phyloP scores from a whole-genome alignment of 805 yeast species.

The Teunomyces lycoperdinae region DNA sequence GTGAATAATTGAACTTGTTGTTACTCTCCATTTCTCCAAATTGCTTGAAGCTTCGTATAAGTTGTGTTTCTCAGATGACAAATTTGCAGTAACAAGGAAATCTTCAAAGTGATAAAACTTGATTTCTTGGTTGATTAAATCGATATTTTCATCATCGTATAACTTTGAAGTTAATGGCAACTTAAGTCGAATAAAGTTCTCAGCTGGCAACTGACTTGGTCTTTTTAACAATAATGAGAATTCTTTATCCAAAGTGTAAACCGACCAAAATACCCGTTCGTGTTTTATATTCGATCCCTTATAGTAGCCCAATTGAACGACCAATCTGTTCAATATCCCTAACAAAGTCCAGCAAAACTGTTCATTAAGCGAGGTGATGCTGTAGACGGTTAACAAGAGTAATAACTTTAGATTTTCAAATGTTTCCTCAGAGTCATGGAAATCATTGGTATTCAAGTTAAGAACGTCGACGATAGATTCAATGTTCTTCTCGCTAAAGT shows the following conservation, averaged over 20 bases:
- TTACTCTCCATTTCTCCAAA: conserved; percentile 38
- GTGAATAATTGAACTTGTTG: conserved; percentile 26
- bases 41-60: conserved; percentile 24
- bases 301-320: conserved; percentile 21
- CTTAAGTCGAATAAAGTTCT: conserved; percentile 16
- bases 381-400: conserved; percentile 30
- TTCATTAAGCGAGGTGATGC: conserved; percentile 26
- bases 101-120: conserved; percentile 23
- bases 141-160: conserved; percentile 22
- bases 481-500: conserved; percentile 31
- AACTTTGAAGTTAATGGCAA: conserved; percentile 14
- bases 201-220: conserved; percentile 35
- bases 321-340: conserved; percentile 31
- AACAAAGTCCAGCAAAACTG: conserved; percentile 32
- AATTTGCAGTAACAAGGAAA: conserved; percentile 17
- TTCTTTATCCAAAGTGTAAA: conserved; percentile 38
- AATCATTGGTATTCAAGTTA: conserved; percentile 21
- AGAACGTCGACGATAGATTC: conserved; percentile 34
- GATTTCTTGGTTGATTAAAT: conserved; percentile 22
- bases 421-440: conserved; percentile 18
- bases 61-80: conserved; percentile 4
- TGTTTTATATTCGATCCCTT: conserved; percentile 6
- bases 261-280: conserved; percentile 33
- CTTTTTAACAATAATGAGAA: conserved; percentile 30
- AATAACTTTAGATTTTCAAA: conserved; percentile 27